These are phyloP conservation scores for Melampsora americana DNA, from an alignment of 1,284 basidiomycete genomes.

Conservation along the genomic window DNA sequence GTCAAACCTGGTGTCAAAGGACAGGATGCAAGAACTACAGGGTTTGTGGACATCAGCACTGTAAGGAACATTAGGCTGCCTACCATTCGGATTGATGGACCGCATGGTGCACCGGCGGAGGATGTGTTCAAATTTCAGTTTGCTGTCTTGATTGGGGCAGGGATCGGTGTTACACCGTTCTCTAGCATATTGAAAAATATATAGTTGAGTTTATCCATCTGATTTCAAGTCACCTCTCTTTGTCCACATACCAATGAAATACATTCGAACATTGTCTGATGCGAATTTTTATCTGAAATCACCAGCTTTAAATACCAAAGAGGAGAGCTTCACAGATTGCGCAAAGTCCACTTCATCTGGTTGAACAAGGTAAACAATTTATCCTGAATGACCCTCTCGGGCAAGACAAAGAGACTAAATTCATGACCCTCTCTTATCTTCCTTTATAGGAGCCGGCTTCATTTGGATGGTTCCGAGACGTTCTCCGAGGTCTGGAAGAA, in stretches of 20 bases:
- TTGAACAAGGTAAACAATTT: constrained; percentile 61
- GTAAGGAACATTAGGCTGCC: constrained; percentile 60
- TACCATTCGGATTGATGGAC: constrained; percentile 72
- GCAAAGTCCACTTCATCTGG: constrained; percentile 87
- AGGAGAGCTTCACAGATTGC: constrained; percentile 69
- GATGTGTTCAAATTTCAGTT: constrained; percentile 82
- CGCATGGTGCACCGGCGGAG: constrained; percentile 81
- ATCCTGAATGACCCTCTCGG: background rate
- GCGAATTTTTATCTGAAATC: background rate
- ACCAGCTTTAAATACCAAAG: constrained; percentile 69
- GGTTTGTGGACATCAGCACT: constrained; percentile 69
- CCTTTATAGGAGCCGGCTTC: constrained; percentile 58
- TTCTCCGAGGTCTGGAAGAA: constrained; percentile 77
- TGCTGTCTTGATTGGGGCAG: constrained; percentile 78
- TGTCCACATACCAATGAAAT: background rate
- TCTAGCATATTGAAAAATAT: constrained; percentile 87
- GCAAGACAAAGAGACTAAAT: background rate
- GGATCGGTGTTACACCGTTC: constrained; percentile 81
- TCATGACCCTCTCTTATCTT: background rate
- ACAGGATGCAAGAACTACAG: constrained; percentile 61
- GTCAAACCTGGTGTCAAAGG: constrained; percentile 68
- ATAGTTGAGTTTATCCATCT: constrained; percentile 58
- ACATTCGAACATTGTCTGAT: constrained; percentile 35
- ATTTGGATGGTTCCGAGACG: constrained; percentile 85
- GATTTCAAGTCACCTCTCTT: background rate